phyloP scores from a whole-genome alignment of 345 rosid genomes.

The Passiflora organensis region DNA sequence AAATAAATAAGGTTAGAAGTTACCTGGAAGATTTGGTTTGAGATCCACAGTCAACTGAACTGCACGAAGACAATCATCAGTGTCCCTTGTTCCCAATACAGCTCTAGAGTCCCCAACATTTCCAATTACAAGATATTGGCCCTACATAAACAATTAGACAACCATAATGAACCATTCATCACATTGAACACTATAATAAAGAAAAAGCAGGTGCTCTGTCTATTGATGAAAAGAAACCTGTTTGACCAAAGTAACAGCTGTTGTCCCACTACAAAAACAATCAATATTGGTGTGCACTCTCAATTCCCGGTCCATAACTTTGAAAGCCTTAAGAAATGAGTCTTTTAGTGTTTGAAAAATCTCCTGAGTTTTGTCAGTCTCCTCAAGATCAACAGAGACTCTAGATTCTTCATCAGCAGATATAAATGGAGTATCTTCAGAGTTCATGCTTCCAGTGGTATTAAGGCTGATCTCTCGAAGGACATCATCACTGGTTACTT shows the following conservation, averaged over 20 bases:
- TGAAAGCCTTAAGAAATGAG: conserved; percentile 85
- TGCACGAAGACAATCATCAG: conserved; percentile 59
- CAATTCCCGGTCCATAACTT: conserved; percentile 90
- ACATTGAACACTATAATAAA: conserved; percentile 2
- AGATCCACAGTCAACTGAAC: conserved; percentile 97
- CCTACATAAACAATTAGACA: conserved; percentile 37
- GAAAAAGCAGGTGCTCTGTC: background rate
- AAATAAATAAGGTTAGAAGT: background rate
- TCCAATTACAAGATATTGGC: conserved; percentile 67
- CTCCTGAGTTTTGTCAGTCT: conserved; percentile 45
- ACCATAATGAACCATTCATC: conserved; percentile 6
- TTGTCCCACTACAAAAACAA: conserved; percentile 96
- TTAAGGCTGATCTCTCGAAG: conserved; percentile 42
- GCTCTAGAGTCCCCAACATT: conserved; percentile 98
- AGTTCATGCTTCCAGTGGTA: conserved; percentile 43
- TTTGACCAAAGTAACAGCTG: conserved; percentile 90
- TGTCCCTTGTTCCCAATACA: conserved; percentile 69
- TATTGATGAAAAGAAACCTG: conserved; percentile 46
- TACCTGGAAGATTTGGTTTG: conserved; percentile 97
- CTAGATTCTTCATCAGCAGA: conserved; percentile 67
- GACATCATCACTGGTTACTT: conserved; percentile 47
- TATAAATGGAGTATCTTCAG: conserved; percentile 51
- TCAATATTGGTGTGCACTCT: conserved; percentile 64
- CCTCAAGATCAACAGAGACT: conserved; percentile 43
- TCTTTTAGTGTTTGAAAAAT: conserved; percentile 63